Conservation (phyloP, 2,329 filamentous ascomycete species). For the Aspergillus pseudoglaucus region DNA sequence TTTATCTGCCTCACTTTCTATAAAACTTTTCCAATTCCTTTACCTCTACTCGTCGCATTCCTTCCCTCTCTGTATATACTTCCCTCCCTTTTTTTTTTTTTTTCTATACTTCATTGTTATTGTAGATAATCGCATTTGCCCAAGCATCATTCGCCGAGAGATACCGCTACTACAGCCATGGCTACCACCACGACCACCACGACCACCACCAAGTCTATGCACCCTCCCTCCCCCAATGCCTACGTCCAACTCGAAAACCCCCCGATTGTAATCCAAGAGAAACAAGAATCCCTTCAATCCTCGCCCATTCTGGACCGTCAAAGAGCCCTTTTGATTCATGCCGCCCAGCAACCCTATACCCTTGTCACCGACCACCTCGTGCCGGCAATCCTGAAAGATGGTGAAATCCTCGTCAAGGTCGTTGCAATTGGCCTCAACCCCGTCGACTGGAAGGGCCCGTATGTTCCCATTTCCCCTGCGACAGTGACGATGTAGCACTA, state of each 20-base stretch:
- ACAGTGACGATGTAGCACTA: neutral
- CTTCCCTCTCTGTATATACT: too few relatives aligned
- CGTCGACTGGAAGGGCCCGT: conserved; percentile 71
- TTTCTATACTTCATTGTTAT: too few relatives aligned
- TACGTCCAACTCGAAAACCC: conserved; percentile 15
- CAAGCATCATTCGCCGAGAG: too few relatives aligned
- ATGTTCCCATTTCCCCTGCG: conserved; percentile 23
- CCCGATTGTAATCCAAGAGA: conserved; percentile 5
- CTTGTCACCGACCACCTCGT: conserved; percentile 41
- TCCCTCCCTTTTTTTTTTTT: too few relatives aligned
- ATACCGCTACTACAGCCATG: neutral
- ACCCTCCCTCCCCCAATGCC: neutral
- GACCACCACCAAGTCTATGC: conserved; percentile 16
- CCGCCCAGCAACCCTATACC: conserved; percentile 45
- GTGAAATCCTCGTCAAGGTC: conserved; percentile 57
- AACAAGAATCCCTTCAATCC: conserved; percentile 4
- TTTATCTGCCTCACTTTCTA: neutral
- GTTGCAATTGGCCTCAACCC: conserved; percentile 66
- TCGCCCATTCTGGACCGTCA: conserved; percentile 27
- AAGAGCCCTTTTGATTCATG: conserved; percentile 46
- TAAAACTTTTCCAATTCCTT: neutral
- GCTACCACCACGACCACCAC: neutral
- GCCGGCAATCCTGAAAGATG: conserved; percentile 38
- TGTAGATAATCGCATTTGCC: too few relatives aligned
- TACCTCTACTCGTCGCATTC: neutral